Evolutionary conservation across 2,329 filamentous ascomycete species (phyloP).

Genomic region (Ophiostoma sp.): DNA sequence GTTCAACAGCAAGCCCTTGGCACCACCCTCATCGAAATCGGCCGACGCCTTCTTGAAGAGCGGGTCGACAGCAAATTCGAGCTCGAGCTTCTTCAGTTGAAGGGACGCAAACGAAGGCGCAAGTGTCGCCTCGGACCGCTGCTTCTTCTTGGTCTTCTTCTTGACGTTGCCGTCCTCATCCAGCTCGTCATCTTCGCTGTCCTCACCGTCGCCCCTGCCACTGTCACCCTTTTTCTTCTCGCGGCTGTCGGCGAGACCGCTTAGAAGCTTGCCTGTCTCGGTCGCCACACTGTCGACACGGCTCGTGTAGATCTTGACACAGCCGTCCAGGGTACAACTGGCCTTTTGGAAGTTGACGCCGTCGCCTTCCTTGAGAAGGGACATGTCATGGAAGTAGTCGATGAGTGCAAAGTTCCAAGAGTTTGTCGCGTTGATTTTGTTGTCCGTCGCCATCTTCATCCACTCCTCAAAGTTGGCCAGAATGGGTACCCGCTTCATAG

Average conservation of each 20-base stretch:
- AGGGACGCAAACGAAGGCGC: slow-evolving; percentile 81
- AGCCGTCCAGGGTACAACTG: slow-evolving; percentile 93
- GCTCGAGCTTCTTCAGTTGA: slow-evolving; percentile 93
- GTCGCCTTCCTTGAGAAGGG: slow-evolving; percentile 88
- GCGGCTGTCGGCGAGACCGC: slow-evolving; percentile 83
- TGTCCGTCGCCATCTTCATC: slow-evolving; percentile 99
- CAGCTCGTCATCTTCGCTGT: slow-evolving; percentile 56
- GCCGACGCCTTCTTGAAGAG: slow-evolving; percentile 99
- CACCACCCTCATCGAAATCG: slow-evolving; percentile 96
- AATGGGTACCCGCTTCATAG: slow-evolving; percentile 92
- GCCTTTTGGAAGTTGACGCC: slow-evolving; percentile 98
- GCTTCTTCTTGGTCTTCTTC: slow-evolving; percentile 70
- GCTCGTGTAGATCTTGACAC: slow-evolving; percentile 98
- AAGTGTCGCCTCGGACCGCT: slow-evolving; percentile 81
- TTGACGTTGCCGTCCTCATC: slow-evolving; percentile 44
- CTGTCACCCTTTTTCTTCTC: slow-evolving; percentile 68
- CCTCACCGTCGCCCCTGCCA: slow-evolving; percentile 59
- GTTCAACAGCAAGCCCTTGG: slow-evolving; percentile 89
- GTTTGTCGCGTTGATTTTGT: slow-evolving; percentile 96
- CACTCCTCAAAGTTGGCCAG: slow-evolving; percentile 98
- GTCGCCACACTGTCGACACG: slow-evolving; percentile 97
- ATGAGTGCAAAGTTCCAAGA: slow-evolving; percentile 99
- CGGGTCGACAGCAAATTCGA: slow-evolving; percentile 94
- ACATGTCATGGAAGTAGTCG: slow-evolving; percentile 99
- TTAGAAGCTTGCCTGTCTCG: slow-evolving; percentile 90